These are phyloP conservation scores for Mycena albidolilacea DNA, from an alignment of 768 basidiomycete genomes.

Conservation along the genomic window DNA sequence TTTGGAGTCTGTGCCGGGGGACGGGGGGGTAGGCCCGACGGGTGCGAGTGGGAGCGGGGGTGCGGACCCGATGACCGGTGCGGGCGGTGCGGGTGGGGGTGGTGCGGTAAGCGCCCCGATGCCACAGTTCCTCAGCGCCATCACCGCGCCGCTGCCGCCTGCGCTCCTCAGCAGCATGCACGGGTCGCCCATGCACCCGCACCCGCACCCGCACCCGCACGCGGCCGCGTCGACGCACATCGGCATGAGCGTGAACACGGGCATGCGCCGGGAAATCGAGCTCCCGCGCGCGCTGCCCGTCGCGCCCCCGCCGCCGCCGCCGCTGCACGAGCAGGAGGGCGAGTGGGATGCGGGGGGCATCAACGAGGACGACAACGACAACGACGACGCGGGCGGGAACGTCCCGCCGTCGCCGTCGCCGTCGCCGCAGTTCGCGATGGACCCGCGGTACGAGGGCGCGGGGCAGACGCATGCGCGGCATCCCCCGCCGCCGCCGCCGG, in stretches of 20 bases:
- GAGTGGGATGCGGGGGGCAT: constrained; percentile 10
- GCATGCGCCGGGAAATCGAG: neutral
- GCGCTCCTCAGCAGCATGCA: neutral
- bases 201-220: no score
- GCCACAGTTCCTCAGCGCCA: constrained; percentile 23
- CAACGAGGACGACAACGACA: no score
- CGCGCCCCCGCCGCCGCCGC: constrained; percentile 32
- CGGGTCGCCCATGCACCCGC: no score
- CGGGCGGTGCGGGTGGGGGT: no score
- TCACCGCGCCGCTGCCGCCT: constrained; percentile 26
- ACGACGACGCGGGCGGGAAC: no score
- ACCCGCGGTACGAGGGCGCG: neutral
- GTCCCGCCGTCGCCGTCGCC: constrained; percentile 2
- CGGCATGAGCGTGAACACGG: neutral
- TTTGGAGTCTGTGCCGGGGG: constrained; percentile 38
- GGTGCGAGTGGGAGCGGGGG: neutral
- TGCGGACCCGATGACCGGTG: no score
- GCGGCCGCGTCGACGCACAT: no score
- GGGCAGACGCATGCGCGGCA: neutral
- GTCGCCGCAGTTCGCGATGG: constrained; percentile 12
- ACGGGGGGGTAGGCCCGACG: neutral
- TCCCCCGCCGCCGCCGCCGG: neutral
- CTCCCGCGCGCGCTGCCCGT: neutral
- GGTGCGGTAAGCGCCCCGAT: no score
- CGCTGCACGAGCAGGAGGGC: constrained; percentile 26